These are phyloP conservation scores for Populus euphratica DNA, from an alignment of 345 rosid genomes.

Conservation along the genomic window DNA sequence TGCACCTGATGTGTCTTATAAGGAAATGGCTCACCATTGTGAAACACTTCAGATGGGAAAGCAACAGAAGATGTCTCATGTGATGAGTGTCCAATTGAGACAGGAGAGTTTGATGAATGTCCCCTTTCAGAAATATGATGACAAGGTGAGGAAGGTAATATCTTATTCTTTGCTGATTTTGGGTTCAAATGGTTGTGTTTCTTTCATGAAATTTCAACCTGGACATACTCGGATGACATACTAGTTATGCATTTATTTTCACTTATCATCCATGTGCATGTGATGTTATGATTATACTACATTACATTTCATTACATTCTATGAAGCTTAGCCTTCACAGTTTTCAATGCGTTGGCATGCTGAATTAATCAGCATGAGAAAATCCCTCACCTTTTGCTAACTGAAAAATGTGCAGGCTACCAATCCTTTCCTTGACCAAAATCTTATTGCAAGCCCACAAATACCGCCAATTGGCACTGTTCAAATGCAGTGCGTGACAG, in stretches of 20 bases:
- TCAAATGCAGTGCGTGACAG: conserved; percentile 38
- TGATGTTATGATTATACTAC: not conserved
- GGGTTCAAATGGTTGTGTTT: conserved; percentile 15
- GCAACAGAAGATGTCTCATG: conserved; percentile 73
- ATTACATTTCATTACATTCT: not conserved
- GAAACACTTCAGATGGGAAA: conserved; percentile 78
- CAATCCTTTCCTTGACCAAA: conserved; percentile 44
- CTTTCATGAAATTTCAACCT: not conserved
- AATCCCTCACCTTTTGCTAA: conserved; percentile 1
- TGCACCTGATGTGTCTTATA: conserved; percentile 72
- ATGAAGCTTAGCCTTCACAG: not conserved
- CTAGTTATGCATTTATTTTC: not conserved
- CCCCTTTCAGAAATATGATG: conserved; percentile 29
- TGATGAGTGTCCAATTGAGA: conserved; percentile 53
- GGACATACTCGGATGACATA: not conserved
- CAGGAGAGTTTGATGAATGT: conserved; percentile 46
- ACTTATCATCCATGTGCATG: not conserved
- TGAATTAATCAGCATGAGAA: too few relatives aligned
- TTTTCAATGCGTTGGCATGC: not conserved
- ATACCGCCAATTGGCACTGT: conserved; percentile 11
- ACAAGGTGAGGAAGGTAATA: conserved; percentile 27
- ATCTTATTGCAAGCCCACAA: conserved; percentile 17
- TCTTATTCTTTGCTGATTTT: conserved; percentile 21
- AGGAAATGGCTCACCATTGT: conserved; percentile 81
- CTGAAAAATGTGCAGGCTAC: conserved; percentile 45